phyloP scores from a whole-genome alignment of 345 rosid species.

The Brassica juncea region DNA sequence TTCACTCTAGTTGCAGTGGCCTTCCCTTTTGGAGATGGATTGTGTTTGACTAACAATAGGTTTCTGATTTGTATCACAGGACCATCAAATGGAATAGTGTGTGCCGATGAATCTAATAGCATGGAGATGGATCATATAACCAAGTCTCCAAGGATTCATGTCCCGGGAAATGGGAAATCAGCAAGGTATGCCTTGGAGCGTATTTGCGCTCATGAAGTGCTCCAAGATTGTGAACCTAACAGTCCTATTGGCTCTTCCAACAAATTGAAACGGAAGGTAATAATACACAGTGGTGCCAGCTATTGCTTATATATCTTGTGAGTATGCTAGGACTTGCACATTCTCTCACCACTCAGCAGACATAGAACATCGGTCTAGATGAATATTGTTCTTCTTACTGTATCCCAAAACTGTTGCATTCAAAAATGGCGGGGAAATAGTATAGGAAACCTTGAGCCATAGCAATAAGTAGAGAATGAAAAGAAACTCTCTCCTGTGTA shows the following conservation, averaged over 20 bases:
- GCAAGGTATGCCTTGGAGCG: neutral
- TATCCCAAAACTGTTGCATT: too few species aligned
- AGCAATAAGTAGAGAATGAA: neutral
- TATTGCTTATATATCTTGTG: neutral
- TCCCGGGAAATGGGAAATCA: slow-evolving; percentile 20
- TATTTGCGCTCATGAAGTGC: neutral
- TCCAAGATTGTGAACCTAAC: neutral
- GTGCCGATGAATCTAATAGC: slow-evolving; percentile 1
- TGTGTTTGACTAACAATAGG: slow-evolving; percentile 7
- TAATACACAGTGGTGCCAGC: too few species aligned
- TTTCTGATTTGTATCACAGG: slow-evolving; percentile 47
- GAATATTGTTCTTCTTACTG: neutral
- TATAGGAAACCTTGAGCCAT: neutral
- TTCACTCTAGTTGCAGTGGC: too few species aligned
- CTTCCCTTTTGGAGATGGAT: too few species aligned
- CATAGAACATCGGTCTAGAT: neutral
- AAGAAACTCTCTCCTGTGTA: too few species aligned
- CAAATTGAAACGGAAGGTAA: neutral
- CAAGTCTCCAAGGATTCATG: slow-evolving; percentile 39
- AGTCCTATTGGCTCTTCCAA: neutral
- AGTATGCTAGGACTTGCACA: neutral
- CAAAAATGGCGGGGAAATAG: too few species aligned
- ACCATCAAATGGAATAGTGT: slow-evolving; percentile 4
- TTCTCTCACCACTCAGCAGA: neutral
- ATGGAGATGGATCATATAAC: slow-evolving; percentile 41